Percentiles rank a stretch among this genome's conserved stretches.
These are phyloP conservation scores for Xylaria sp. DNA, from an alignment of 2,329 filamentous ascomycete species.

Conservation along the genomic window DNA sequence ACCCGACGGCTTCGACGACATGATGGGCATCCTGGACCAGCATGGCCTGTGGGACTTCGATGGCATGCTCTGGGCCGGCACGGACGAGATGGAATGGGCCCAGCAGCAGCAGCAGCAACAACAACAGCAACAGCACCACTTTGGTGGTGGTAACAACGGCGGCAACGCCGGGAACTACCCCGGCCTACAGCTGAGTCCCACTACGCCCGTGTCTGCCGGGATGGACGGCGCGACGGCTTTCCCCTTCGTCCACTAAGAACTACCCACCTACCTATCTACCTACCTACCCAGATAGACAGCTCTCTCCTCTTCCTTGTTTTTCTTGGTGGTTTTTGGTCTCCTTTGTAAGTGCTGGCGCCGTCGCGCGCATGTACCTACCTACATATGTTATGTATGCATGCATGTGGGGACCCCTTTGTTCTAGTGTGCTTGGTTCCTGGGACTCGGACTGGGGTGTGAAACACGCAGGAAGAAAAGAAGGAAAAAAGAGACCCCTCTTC, in stretches of 20 bases:
- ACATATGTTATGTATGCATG: constrained; percentile 13
- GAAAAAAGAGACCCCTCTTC: background rate
- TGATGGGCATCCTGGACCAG: constrained; percentile 65
- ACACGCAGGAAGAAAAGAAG: constrained; percentile 1
- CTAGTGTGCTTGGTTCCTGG: constrained; percentile 18
- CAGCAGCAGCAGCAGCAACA: background rate
- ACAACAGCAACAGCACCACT: constrained; percentile 47
- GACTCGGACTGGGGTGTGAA: constrained; percentile 25
- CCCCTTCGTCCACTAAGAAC: constrained; percentile 56
- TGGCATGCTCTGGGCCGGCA: constrained; percentile 64
- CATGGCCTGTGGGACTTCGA: constrained; percentile 67
- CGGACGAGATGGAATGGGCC: constrained; percentile 54
- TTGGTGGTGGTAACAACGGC: constrained; percentile 36
- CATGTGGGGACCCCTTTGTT: constrained; percentile 16
- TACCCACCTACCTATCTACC: background rate
- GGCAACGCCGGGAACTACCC: constrained; percentile 40
- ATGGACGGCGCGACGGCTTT: constrained; percentile 55
- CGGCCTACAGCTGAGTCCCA: constrained; percentile 47
- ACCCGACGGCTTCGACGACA: constrained; percentile 61
- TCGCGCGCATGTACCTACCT: constrained; percentile 1
- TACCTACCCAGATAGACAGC: background rate
- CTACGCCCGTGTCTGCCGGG: constrained; percentile 47
- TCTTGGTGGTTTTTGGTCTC: constrained; percentile 3
- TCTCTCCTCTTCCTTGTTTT: constrained; percentile 1
- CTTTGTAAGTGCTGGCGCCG: constrained; percentile 7